Conservation (phyloP, 352 stramenopile genomes). For the Pilasporangium apinafurcum region DNA sequence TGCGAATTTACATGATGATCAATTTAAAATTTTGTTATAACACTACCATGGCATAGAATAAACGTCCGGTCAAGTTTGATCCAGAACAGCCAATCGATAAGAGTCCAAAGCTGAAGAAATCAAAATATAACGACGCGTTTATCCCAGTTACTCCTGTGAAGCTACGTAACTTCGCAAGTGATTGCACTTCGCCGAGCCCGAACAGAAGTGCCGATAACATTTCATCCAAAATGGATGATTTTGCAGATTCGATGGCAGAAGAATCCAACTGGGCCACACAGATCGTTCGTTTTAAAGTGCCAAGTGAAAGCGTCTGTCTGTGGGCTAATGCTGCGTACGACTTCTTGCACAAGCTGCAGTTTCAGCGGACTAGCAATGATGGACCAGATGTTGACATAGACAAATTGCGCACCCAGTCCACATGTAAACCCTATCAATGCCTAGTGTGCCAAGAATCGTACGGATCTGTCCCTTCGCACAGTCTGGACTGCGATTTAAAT, state of each 20-base stretch:
- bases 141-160: neutral
- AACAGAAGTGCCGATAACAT: conserved; percentile 4
- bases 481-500: conserved; percentile 49
- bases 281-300: conserved; percentile 36
- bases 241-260: conserved; percentile 15
- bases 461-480: conserved; percentile 27
- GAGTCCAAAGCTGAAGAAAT: conserved; percentile 32
- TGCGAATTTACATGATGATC: neutral
- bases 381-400: conserved; percentile 30
- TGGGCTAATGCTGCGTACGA: conserved; percentile 76
- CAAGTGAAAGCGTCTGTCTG: conserved; percentile 42
- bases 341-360: conserved; percentile 62
- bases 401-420: conserved; percentile 22
- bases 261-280: conserved; percentile 18
- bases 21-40: neutral
- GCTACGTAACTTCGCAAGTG: neutral
- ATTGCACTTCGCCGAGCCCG: conserved; percentile 2
- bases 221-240: conserved; percentile 18
- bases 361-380: conserved; percentile 18
- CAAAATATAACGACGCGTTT: conserved; percentile 14
- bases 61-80: conserved; percentile 46
- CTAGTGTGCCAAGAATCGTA: conserved; percentile 43
- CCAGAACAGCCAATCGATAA: conserved; percentile 24
- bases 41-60: conserved; percentile 29
- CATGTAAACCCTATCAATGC: conserved; percentile 32